phyloP scores from a whole-genome alignment of 345 rosid species.

The Eucalyptus dawsonii region DNA sequence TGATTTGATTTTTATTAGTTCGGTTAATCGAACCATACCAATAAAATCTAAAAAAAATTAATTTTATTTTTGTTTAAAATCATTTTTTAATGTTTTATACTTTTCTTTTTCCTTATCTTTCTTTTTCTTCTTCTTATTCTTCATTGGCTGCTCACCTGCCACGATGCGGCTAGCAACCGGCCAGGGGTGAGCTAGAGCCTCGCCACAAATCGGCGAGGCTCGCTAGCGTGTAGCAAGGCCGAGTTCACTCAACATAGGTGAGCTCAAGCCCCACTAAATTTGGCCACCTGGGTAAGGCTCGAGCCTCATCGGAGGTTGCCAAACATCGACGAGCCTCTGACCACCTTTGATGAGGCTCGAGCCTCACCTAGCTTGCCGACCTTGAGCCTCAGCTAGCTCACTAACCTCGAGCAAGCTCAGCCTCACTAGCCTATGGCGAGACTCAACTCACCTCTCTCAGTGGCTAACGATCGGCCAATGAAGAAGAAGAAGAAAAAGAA shows the following conservation, averaged over 20 bases:
- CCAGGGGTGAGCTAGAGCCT: too few relatives aligned
- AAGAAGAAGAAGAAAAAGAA: too few relatives aligned
- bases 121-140: too few relatives aligned
- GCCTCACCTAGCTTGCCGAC: too few relatives aligned
- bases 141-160: rapidly evolving
- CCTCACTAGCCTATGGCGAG: rapidly evolving
- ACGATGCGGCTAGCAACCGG: rapidly evolving
- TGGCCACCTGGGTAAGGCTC: rapidly evolving
- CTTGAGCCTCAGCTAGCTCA: too few relatives aligned
- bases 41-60: too few relatives aligned
- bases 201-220: rapidly evolving
- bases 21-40: rapidly evolving
- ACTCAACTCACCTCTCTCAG: rapidly evolving
- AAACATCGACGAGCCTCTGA: rapidly evolving
- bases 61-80: too few relatives aligned
- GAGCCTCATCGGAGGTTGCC: rapidly evolving
- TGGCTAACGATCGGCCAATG: rapidly evolving
- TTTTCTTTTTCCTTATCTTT: too few relatives aligned
- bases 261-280: rapidly evolving
- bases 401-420: too few relatives aligned
- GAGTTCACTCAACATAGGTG: rapidly evolving
- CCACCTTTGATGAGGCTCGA: rapidly evolving
- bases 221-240: too few relatives aligned
- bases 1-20: rapidly evolving
- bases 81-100: rapidly evolving